Conservation (phyloP, 2,329 filamentous ascomycete genomes). For the Madurella fahalii region DNA sequence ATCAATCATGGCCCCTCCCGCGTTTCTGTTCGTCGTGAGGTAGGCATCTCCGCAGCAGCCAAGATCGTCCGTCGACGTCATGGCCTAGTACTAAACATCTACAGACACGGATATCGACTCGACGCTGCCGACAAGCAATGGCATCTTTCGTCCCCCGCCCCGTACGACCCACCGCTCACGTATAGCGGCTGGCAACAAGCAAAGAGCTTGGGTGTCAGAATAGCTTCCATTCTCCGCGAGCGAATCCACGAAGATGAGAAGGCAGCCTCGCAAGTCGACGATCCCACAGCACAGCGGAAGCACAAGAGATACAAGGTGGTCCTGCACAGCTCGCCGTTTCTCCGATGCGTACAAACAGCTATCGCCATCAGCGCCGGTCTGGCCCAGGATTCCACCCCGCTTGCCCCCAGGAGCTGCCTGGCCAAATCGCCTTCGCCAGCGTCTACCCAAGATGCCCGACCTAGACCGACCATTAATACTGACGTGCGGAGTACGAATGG, state of each 20-base stretch:
- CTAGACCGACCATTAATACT: constrained; percentile 18
- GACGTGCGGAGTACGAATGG: not conserved
- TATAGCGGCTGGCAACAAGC: constrained; percentile 93
- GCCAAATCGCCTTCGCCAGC: constrained; percentile 24
- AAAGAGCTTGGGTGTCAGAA: constrained; percentile 74
- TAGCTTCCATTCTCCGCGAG: constrained; percentile 65
- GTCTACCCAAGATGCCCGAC: constrained; percentile 27
- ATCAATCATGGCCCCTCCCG: constrained; percentile 38
- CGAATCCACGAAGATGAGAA: constrained; percentile 44
- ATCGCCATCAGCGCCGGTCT: constrained; percentile 84
- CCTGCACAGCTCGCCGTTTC: constrained; percentile 89
- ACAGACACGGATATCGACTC: constrained; percentile 83
- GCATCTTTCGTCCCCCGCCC: constrained; percentile 88
- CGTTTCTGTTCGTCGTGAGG: constrained; percentile 44
- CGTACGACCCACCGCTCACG: constrained; percentile 92
- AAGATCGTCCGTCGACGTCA: not conserved
- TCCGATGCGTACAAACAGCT: constrained; percentile 89
- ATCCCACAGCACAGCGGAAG: constrained; percentile 24
- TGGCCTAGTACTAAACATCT: not conserved
- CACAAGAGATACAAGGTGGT: constrained; percentile 69
- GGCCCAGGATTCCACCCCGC: constrained; percentile 52
- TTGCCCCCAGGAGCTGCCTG: constrained; percentile 11
- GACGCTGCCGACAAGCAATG: constrained; percentile 93
- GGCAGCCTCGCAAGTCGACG: constrained; percentile 29
- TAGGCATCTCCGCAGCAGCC: constrained; percentile 18